phyloP scores from a whole-genome alignment of 2,329 filamentous ascomycete species.

The Parafenestella ontariensis region DNA sequence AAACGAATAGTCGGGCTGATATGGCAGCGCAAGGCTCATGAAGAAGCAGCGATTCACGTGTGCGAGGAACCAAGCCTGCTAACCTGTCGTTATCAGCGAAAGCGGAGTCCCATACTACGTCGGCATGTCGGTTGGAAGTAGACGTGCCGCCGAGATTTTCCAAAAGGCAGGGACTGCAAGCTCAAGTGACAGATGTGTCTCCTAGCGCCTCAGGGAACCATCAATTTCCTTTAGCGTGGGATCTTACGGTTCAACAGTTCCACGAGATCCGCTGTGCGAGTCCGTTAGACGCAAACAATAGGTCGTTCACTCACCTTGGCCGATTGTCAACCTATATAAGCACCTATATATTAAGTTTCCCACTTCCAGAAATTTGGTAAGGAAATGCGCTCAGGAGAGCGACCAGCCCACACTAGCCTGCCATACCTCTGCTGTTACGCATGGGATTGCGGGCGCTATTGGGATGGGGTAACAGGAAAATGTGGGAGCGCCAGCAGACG shows the following conservation, averaged over 20 bases:
- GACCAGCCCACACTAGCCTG: constrained; percentile 1
- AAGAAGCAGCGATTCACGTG: neutral
- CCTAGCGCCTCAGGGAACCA: constrained; percentile 14
- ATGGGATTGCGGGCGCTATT: neutral
- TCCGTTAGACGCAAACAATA: constrained; percentile 16
- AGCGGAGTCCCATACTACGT: neutral
- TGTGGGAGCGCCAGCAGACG: constrained; percentile 1
- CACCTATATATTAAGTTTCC: constrained; percentile 5
- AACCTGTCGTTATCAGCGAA: neutral
- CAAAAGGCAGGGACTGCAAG: constrained; percentile 7
- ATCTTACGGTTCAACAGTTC: constrained; percentile 34
- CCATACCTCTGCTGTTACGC: neutral
- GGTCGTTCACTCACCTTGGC: constrained; percentile 8
- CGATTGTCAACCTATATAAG: constrained; percentile 9
- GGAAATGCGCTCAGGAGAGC: neutral
- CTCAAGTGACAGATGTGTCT: constrained; percentile 1
- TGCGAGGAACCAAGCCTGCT: neutral
- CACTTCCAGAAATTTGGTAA: neutral
- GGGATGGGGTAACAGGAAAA: neutral
- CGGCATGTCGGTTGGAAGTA: constrained; percentile 1
- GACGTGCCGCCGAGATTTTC: neutral
- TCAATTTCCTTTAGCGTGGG: constrained; percentile 25
- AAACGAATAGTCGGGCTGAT: neutral
- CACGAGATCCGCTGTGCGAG: constrained; percentile 44
- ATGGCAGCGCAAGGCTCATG: neutral